These are phyloP conservation scores for Babesia ovata DNA, from an alignment of 169 alveolate genomes.

Conservation along the genomic window DNA sequence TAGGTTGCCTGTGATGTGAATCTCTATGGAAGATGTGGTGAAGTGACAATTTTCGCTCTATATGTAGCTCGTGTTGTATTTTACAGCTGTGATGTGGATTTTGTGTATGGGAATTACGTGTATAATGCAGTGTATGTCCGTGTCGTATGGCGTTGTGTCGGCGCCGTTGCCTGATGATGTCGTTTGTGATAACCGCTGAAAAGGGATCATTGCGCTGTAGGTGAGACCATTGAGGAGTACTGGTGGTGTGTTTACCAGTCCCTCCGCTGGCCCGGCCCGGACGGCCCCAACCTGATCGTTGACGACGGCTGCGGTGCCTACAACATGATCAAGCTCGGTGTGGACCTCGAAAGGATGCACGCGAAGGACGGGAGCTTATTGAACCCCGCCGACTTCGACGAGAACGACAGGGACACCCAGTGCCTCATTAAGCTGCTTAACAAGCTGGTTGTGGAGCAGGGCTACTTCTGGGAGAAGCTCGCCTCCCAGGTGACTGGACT, in stretches of 20 bases:
- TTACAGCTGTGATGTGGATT: no score
- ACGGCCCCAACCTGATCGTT: constrained; percentile 94
- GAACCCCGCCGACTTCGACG: constrained; percentile 71
- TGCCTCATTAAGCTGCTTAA: constrained; percentile 80
- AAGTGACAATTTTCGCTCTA: not conserved
- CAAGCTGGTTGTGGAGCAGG: constrained; percentile 84
- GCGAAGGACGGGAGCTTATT: constrained; percentile 62
- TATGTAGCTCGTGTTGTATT: no score
- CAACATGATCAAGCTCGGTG: constrained; percentile 91
- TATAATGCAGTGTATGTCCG: no score
- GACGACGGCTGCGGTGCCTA: constrained; percentile 99
- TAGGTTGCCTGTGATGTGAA: not conserved
- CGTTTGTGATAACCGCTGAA: no score
- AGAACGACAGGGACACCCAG: constrained; percentile 69
- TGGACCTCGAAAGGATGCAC: constrained; percentile 79
- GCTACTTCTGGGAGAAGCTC: constrained; percentile 89
- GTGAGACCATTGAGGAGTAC: constrained; percentile 93
- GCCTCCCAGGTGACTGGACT: constrained; percentile 91
- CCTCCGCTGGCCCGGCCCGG: constrained; percentile 92
- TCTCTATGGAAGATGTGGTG: not conserved
- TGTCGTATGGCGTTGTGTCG: no score
- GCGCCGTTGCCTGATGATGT: no score
- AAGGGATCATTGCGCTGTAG: constrained; percentile 10
- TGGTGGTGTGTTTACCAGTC: constrained; percentile 96
- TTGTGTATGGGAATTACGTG: no score